Conservation (phyloP, 345 rosid species). For the Salix suchowensis region DNA sequence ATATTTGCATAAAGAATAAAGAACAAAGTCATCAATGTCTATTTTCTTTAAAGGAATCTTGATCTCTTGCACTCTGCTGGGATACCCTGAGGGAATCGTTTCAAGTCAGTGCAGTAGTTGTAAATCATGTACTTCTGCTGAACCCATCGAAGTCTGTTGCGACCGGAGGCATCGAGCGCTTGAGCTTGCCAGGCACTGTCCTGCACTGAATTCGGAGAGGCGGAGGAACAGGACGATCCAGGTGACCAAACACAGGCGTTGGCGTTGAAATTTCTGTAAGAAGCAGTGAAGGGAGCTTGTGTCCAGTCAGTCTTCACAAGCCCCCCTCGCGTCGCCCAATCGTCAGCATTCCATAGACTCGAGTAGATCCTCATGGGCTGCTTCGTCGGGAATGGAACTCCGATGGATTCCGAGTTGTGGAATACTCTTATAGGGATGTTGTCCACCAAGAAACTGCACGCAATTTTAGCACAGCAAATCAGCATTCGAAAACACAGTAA, state of each 20-base stretch:
- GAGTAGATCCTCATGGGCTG: constrained; percentile 13
- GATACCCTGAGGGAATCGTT: constrained; percentile 5
- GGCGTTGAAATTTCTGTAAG: constrained; percentile 3
- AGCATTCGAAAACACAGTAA: neutral
- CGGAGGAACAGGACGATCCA: neutral
- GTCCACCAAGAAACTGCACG: constrained; percentile 11
- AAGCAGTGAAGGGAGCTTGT: constrained; percentile 5
- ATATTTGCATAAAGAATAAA: neutral
- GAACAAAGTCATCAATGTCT: neutral
- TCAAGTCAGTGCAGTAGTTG: constrained; percentile 10
- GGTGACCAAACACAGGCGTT: neutral
- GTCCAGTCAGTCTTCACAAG: constrained; percentile 14
- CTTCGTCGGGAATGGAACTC: constrained; percentile 6
- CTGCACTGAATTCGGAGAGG: neutral
- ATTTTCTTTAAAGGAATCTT: neutral
- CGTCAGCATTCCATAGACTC: constrained; percentile 10
- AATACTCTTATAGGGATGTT: constrained; percentile 10
- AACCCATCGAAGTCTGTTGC: constrained; percentile 10
- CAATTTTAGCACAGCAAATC: neutral
- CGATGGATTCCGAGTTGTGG: constrained; percentile 4
- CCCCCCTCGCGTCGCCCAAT: constrained; percentile 12
- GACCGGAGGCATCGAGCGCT: neutral
- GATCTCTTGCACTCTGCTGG: constrained; percentile 10
- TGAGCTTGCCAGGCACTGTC: constrained; percentile 1
- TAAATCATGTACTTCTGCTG: constrained; percentile 9